Evolutionary conservation across 331 rosid species (phyloP), one percentile per base, ranked within the genome.

Genomic region (Malus hybrid): DNA sequence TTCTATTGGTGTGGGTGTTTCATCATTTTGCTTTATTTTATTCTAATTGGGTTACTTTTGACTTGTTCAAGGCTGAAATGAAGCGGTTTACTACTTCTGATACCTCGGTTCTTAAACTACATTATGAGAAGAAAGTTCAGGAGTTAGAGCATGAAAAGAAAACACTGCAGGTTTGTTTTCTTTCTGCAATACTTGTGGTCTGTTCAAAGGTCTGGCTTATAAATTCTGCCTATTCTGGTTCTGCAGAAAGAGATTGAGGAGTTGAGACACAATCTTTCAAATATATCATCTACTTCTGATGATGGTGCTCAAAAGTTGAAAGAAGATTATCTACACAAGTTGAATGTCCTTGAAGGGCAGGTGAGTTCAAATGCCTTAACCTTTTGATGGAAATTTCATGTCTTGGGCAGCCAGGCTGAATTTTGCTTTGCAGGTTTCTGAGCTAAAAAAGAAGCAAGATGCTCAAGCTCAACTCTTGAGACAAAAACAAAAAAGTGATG

Each of bases 401-500:
- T 69, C 4, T 55, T 24, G 57, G 57, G 20, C 9, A 6, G 7
- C 20, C 2, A 55, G 64, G 56, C 87, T 83, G 66, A 82, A 61
- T 20, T 71, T 86, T 83, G 10, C 71, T 80, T 81, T 80, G 79
- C 77, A 95, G 99, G 97, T 92, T 48, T 78, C 88, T 10, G 98
- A 86, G 75, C 80, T 95, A 81, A 95, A 90, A 80, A 92, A 89
- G 86, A 92, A 92, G 42, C 97, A 95, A 71, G 99, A 90, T 74
- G 97, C 93, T 70, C 99, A 95, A 69, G 93, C 97, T 81, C 97
- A 92, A 76, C 75, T 89, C 22, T 48, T 92, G 81, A 86, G 77
- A 78, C 99, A 95, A 84, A 95, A 95, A 65, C 93, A 92, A 75
- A 95, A 83, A 74, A 89, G 93, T 73, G 99, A 95, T 5, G 99